Evolutionary conservation across 352 stramenopile species (phyloP).

Genomic region (Halophytophthora polymorphica): DNA sequence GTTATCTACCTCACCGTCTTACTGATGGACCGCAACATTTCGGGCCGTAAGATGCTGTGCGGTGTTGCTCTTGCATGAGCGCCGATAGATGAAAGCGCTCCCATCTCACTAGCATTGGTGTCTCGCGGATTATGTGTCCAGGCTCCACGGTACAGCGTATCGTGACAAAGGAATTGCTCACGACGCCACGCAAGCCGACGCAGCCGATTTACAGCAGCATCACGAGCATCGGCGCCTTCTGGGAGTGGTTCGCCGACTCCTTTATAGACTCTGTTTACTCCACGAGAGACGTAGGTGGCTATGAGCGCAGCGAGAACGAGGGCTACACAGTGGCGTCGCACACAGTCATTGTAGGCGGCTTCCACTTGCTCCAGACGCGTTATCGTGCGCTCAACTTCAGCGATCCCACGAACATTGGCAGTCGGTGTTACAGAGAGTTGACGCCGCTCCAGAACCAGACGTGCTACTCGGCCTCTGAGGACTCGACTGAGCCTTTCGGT

Average conservation of each 20-base stretch:
- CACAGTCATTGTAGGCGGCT: conserved; percentile 60
- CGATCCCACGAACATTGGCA: conserved; percentile 26
- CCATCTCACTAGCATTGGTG: too few relatives aligned
- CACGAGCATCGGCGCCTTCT: conserved; percentile 37
- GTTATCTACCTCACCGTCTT: conserved; percentile 57
- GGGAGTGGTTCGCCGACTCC: conserved; percentile 64
- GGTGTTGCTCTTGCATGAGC: background rate
- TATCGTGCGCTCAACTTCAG: conserved; percentile 50
- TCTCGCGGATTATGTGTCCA: conserved; percentile 11
- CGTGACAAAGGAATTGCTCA: conserved; percentile 50
- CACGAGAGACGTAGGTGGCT: conserved; percentile 20
- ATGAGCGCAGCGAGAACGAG: conserved; percentile 14
- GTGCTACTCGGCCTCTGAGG: conserved; percentile 33
- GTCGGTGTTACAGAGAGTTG: conserved; percentile 46
- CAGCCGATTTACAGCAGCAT: conserved; percentile 41
- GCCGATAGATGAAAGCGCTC: background rate
- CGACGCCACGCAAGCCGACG: conserved; percentile 30
- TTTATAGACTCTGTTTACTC: conserved; percentile 51
- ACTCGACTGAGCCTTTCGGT: conserved; percentile 38
- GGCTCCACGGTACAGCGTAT: conserved; percentile 53
- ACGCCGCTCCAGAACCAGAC: conserved; percentile 30
- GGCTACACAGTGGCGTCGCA: conserved; percentile 62
- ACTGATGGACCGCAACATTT: conserved; percentile 70
- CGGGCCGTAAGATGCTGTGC: conserved; percentile 35
- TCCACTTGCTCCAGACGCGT: conserved; percentile 57